Conservation (phyloP, 345 rosid genomes). For the Populus tremula region DNA sequence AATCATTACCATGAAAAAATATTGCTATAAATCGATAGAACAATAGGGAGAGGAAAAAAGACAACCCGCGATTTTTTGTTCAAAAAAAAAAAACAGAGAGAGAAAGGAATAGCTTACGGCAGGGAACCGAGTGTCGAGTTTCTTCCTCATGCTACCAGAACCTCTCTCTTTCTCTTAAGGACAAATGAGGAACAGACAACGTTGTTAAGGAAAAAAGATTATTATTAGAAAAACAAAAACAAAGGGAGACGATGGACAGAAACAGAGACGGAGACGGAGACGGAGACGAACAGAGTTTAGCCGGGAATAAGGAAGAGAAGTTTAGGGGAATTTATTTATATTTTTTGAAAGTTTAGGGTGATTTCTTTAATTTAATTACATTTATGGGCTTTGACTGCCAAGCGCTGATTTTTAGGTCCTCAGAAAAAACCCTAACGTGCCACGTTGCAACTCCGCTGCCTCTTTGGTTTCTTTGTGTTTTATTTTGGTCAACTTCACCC, state of each 20-base stretch:
- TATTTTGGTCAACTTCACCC: neutral
- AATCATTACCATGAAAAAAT: neutral
- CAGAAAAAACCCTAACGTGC: neutral
- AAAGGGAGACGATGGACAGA: neutral
- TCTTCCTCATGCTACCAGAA: conserved; percentile 37
- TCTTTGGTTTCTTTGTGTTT: neutral
- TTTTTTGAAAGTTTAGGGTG: neutral
- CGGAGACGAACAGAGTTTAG: neutral
- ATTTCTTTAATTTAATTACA: neutral
- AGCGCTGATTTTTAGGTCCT: neutral
- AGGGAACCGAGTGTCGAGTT: conserved; percentile 48
- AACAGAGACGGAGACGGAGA: too few relatives aligned
- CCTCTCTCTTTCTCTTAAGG: neutral
- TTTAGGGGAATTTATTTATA: neutral
- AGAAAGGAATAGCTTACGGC: conserved; percentile 11
- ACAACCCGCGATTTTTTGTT: neutral
- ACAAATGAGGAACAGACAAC: neutral
- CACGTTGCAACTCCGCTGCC: neutral
- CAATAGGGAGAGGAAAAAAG: neutral
- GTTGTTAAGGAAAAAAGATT: neutral
- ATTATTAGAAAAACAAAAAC: neutral
- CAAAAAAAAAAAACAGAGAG: neutral
- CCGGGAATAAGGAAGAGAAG: neutral
- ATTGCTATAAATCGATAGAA: too few relatives aligned
- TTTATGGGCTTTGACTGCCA: neutral